A percentile compares a stretch with the other conserved stretches of the same genome.
phyloP scores from a whole-genome alignment of 1,139 yeast genomes.

The Trichomonascaceae sp. region DNA sequence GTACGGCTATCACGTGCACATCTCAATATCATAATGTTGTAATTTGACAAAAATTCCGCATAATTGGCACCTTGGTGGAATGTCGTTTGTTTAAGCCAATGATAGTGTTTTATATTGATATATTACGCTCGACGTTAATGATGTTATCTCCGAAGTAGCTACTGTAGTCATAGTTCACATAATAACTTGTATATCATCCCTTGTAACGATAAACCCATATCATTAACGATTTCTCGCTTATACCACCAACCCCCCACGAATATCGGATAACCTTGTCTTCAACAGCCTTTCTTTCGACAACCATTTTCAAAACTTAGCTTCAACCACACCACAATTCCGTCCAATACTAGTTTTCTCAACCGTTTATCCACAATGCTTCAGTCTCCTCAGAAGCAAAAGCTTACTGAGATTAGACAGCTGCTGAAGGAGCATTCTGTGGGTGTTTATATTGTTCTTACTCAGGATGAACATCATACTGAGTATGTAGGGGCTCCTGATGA shows the following conservation, averaged over 20 bases:
- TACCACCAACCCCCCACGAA: too few relatives aligned
- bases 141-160: too few relatives aligned
- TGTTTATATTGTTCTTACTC: conserved; percentile 80
- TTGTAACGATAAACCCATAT: too few relatives aligned
- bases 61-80: background rate
- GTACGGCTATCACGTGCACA: too few relatives aligned
- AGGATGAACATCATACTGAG: conserved; percentile 92
- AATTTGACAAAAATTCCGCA: background rate
- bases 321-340: background rate
- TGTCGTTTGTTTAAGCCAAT: background rate
- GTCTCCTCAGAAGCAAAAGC: conserved; percentile 5
- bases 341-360: background rate
- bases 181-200: too few relatives aligned
- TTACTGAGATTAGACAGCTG: conserved; percentile 43
- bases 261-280: background rate
- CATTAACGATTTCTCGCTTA: too few relatives aligned
- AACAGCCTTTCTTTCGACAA: background rate
- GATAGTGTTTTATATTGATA: background rate
- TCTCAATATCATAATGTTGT: too few relatives aligned
- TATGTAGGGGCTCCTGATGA: conserved; percentile 78
- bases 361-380: conserved; percentile 5
- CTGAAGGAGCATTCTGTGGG: conserved; percentile 66
- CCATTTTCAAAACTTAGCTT: background rate
- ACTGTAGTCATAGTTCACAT: too few relatives aligned
- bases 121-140: too few relatives aligned